Base-by-base conservation (phyloP, 306 rosid species). In the Cicer arietinum region DNA sequence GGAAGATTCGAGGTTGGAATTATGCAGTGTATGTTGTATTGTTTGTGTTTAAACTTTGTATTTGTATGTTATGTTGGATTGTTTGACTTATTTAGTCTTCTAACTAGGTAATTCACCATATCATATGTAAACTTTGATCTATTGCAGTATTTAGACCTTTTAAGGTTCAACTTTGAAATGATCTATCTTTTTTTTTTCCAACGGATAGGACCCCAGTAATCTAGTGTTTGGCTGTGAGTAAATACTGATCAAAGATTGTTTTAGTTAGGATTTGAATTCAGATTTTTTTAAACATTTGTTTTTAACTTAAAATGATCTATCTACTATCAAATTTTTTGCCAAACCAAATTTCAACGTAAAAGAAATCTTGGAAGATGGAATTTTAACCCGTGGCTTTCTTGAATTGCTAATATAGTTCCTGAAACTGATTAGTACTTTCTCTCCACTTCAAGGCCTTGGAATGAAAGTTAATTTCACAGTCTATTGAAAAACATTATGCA, bases 11-110 rank as follows among this genome's bases (percentile, higher is more conserved):
- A 6, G 0, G 10, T 14, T 52, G 61, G 63, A 12, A 58, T 50
- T 59, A 66, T 65, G 68, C 63, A 10, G 11, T 80, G 78, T 57
- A 70, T 25, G 76, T 51, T 44, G 6, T n/a, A 20, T 30, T 7
- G 5, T 39, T 22, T 54, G 39, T 69, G 52, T 73, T 10, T 71
- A 5, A 40, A 35, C n/a, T 25, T 1, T 52, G 45, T 20, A 71
- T 25, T 1, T 44, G 45, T 20, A 71, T 57, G 8, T 54, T 74
- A 22, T 60, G 67, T 67, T 45, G 71, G 72, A 46, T 57, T 54
- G 78, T 8, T 44, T 51, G 69, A 56, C 41, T 56, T 5, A 8
- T 57, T 77, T 11, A 4, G 16, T 73, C 47, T 52, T 59, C 39
- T 45, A 14, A 8, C 11, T 3, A 9, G 18, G 42, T 73, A 79